Evolutionary conservation across 768 basidiomycete genomes (phyloP).

Genomic region (Amanita muscaria): DNA sequence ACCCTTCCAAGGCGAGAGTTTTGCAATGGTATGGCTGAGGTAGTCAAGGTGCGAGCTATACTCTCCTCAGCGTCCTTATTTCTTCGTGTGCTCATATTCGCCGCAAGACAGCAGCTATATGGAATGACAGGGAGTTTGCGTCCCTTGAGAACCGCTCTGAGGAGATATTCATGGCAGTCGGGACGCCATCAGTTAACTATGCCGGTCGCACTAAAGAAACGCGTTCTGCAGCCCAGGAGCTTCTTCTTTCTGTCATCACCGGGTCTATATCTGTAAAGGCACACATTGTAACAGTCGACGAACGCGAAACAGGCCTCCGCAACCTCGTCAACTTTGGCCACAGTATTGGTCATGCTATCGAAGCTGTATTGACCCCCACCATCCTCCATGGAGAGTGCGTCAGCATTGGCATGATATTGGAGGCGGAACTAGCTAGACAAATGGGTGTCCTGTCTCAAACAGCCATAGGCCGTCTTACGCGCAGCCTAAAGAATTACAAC

Average conservation of each 20-base stretch:
- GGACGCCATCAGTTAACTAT: conserved; percentile 52
- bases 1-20: conserved; percentile 89
- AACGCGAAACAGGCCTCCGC: conserved; percentile 91
- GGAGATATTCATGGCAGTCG: conserved; percentile 82
- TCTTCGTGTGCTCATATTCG: background rate
- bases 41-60: conserved; percentile 77
- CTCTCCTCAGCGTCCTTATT: conserved; percentile 2
- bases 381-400: conserved; percentile 97
- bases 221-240: conserved; percentile 67
- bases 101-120: conserved; percentile 92
- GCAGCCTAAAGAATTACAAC: conserved; percentile 86
- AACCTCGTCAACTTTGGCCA: conserved; percentile 99
- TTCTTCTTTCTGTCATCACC: conserved; percentile 85
- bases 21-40: conserved; percentile 98
- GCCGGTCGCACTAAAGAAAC: conserved; percentile 51
- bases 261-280: conserved; percentile 94
- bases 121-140: conserved; percentile 86
- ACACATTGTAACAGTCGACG: conserved; percentile 94
- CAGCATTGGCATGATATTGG: conserved; percentile 91
- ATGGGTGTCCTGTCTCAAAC: conserved; percentile 87
- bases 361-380: conserved; percentile 87
- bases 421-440: conserved; percentile 87
- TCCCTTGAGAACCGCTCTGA: conserved; percentile 78
- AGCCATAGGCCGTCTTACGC: conserved; percentile 80
- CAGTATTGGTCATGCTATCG: conserved; percentile 96